Evolutionary conservation across 2,329 filamentous ascomycete genomes (phyloP).

Genomic region (Phialophora expanda): DNA sequence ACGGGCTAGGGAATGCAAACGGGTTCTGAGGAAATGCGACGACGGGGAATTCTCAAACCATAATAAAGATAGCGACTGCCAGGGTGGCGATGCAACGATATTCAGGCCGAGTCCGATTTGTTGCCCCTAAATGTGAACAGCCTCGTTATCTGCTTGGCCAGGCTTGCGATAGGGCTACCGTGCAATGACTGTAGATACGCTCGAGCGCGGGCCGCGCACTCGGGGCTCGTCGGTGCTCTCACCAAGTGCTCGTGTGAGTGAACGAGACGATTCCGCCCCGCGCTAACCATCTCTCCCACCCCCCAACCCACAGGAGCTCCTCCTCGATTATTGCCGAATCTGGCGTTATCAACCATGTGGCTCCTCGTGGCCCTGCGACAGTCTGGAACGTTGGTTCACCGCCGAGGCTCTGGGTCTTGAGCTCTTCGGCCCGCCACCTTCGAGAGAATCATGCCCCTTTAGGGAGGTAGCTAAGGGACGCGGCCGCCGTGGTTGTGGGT

Average conservation of each 20-base stretch:
- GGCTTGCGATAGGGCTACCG: background rate
- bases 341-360: background rate
- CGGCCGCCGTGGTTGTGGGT: background rate
- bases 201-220: background rate
- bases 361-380: background rate
- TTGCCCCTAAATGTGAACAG: background rate
- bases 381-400: background rate
- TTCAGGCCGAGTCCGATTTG: background rate
- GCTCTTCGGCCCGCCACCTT: background rate
- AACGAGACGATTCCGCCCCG: no score
- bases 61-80: no score
- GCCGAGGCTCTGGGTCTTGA: background rate
- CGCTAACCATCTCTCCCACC: no score
- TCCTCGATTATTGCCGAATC: background rate
- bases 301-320: background rate
- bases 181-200: background rate
- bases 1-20: no score
- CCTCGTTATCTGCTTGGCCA: background rate
- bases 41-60: no score
- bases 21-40: no score
- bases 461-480: background rate
- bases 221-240: no score
- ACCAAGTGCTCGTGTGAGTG: no score
- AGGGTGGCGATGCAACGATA: background rate
- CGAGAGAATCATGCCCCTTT: background rate